These are phyloP conservation scores for Bruguiera parviflora DNA, from an alignment of 345 rosid species.

Conservation along the genomic window DNA sequence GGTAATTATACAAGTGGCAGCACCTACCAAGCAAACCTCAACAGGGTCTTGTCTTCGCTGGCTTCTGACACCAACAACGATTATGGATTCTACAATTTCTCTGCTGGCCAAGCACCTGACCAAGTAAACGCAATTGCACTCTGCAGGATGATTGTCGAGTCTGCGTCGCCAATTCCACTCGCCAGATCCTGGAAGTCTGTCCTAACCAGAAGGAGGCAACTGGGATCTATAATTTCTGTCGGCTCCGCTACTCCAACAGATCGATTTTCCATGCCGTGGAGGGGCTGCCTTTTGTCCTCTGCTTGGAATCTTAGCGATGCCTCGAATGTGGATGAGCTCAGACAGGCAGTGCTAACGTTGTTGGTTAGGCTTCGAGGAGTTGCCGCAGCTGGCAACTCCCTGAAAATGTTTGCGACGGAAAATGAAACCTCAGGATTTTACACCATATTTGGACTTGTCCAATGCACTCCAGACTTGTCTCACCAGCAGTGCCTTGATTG, in stretches of 20 bases:
- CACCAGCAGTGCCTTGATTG: conserved; percentile 15
- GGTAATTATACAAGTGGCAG: conserved; percentile 36
- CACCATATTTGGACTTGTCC: conserved; percentile 32
- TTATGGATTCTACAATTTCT: too few species aligned
- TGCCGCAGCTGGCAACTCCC: conserved; percentile 29
- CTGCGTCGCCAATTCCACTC: background rate
- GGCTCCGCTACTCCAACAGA: conserved; percentile 12
- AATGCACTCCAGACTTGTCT: conserved; percentile 47
- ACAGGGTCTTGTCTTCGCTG: background rate
- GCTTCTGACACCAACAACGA: too few species aligned
- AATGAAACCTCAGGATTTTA: background rate
- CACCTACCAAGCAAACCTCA: conserved; percentile 41
- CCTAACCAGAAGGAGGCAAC: too few species aligned
- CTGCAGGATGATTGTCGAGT: too few species aligned
- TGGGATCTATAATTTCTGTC: background rate
- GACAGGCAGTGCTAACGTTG: conserved; percentile 9
- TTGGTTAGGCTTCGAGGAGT: conserved; percentile 18
- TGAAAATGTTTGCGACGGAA: conserved; percentile 45
- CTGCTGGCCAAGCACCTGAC: too few species aligned
- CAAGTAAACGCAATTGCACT: too few species aligned
- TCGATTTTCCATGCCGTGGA: background rate
- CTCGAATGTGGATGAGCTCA: conserved; percentile 20
- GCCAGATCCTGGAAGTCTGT: too few species aligned
- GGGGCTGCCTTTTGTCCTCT: too few species aligned
- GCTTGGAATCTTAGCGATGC: background rate